Base-by-base conservation (phyloP, 129 eudicot genomes). In the Tanacetum coccineum region DNA sequence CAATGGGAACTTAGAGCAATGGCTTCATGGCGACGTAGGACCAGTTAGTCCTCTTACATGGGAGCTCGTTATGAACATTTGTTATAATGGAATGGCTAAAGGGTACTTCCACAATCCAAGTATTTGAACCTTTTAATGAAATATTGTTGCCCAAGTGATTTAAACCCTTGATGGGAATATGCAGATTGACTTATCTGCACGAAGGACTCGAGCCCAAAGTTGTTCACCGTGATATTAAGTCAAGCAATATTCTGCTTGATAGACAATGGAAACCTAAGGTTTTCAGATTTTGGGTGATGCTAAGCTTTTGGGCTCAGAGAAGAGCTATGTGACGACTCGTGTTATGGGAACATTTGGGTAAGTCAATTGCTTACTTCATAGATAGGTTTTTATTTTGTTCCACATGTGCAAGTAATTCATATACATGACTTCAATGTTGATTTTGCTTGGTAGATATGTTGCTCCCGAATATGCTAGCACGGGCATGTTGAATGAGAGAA, bases 401-500 rank as follows among this genome's bases (percentile, higher is more conserved):
- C 9, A 19, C 13, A 39, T 32, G 3, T 62, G 6, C 12, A 13
- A 44, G 18, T 59, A 14, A n/a, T 32, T 39, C 42, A 36, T 58
- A 17, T 66, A 11, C 48, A 36, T 9, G 20, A 65, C 15, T 25
- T 20, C 9, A 7, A 3, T 67, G 50, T 76, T 50, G n/a, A 61
- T 53, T 20, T 32, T 19, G 18, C 59, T 25, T 21, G 64, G 0
- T 70, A 91, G 97, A 47, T 91, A 91, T 70, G 97, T 91, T 73
- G 97, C 97, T 76, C 97, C 97, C 6, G 97, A 91, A 76, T 91
- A 91, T 77, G 97, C 97, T 48, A 87, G 95, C 68, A 91, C 97
- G 2, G 97, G 97, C 61, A 91, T 91, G 97, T 71, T 91, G 77
- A 91, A 87, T 63, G 97, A 91, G 60, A 84, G 93, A 79, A 91